Conservation (phyloP, 2,329 filamentous ascomycete genomes). For the Alternaria alternata region DNA sequence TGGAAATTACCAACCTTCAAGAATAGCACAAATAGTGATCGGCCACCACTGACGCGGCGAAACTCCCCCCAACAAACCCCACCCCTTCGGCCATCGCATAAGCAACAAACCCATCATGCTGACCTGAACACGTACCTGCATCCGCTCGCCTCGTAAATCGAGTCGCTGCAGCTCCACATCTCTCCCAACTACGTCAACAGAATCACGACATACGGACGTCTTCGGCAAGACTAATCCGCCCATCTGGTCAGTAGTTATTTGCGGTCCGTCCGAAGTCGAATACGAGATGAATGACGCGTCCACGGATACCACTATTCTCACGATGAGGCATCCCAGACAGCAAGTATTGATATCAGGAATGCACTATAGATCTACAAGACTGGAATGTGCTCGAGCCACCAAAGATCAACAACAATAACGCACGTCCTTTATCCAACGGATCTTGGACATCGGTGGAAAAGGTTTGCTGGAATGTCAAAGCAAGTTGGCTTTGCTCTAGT, state of each 20-base stretch:
- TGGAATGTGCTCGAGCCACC: not conserved
- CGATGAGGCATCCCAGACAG: not conserved
- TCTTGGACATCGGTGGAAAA: not conserved
- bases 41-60: not conserved
- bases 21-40: not conserved
- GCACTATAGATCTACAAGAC: not conserved
- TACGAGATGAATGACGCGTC: conserved; percentile 3
- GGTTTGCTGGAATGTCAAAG: not conserved
- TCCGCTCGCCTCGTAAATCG: not conserved
- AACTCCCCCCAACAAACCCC: not conserved
- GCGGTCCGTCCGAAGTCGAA: not conserved
- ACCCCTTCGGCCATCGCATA: not conserved
- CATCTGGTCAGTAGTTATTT: not conserved
- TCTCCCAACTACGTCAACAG: not conserved
- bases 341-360: not conserved
- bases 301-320: not conserved
- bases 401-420: not conserved
- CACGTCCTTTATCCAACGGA: not conserved
- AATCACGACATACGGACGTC: not conserved
- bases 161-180: not conserved
- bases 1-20: not conserved
- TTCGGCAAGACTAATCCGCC: not conserved
- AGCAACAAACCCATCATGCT: not conserved
- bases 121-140: not conserved
- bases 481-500: not conserved